Conservation (phyloP, 192 early-diverging fungal genomes). For the Backusella sp. region DNA sequence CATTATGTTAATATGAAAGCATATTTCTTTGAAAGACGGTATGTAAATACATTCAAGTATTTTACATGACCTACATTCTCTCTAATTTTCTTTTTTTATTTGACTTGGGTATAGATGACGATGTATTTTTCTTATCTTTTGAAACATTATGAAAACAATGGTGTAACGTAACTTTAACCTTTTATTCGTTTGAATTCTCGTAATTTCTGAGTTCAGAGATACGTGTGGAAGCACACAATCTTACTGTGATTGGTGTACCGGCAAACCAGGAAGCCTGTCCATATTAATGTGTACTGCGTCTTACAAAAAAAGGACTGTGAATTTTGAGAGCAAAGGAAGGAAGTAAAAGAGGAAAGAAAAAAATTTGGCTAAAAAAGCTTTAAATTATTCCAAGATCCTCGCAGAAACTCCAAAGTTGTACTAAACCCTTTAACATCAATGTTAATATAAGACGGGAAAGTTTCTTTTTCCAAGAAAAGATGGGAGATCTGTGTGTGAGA, state of each 20-base stretch:
- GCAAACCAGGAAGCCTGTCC: not conserved
- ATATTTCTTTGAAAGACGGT: not conserved
- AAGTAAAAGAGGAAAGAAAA: not conserved
- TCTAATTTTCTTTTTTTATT: not conserved
- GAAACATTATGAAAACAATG: not conserved
- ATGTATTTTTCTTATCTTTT: not conserved
- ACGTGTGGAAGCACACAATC: not conserved
- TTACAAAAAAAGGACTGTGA: not conserved
- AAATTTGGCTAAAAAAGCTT: not conserved
- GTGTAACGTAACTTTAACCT: not conserved
- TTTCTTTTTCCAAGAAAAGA: not conserved
- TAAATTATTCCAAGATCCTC: not conserved
- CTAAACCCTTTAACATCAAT: not conserved
- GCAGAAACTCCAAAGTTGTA: not conserved
- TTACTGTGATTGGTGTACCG: not conserved
- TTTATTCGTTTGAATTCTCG: not conserved
- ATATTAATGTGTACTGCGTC: not conserved
- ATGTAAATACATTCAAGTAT: not conserved
- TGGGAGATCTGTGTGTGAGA: not conserved
- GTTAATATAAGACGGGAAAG: not conserved
- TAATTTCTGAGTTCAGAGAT: not conserved
- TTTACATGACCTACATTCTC: not conserved
- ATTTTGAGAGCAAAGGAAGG: not conserved
- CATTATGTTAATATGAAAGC: not conserved
- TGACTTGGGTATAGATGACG: not conserved